phyloP scores from a whole-genome alignment of 805 yeast species.

The Nematodospora valgi region DNA sequence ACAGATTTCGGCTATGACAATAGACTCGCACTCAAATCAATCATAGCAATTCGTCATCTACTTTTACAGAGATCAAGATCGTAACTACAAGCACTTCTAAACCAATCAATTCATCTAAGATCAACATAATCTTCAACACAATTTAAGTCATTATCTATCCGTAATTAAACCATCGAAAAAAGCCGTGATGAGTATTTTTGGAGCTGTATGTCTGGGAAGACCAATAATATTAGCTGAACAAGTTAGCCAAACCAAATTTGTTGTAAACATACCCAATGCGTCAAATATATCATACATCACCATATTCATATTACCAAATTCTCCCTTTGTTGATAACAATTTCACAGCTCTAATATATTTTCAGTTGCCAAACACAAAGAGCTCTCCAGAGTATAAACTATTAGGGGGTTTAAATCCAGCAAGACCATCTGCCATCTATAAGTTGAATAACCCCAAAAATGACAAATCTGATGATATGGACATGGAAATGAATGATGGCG shows the following conservation, averaged over 20 bases:
- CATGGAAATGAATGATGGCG: conserved; percentile 29
- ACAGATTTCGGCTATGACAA: too few species aligned
- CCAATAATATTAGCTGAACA: conserved; percentile 58
- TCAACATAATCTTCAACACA: too few species aligned
- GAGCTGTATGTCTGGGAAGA: conserved; percentile 73
- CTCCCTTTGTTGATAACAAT: conserved; percentile 57
- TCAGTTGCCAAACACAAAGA: conserved; percentile 58
- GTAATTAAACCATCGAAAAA: too few species aligned
- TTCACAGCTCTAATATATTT: conserved; percentile 85
- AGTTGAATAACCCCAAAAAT: conserved; percentile 46
- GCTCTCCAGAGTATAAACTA: conserved; percentile 51
- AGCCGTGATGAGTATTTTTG: conserved; percentile 49
- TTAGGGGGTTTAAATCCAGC: conserved; percentile 58
- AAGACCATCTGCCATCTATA: conserved; percentile 92
- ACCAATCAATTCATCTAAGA: too few species aligned
- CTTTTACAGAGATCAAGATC: too few species aligned
- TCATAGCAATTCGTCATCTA: too few species aligned
- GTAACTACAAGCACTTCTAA: background rate
- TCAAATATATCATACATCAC: conserved; percentile 73
- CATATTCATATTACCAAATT: conserved; percentile 80
- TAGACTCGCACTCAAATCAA: too few species aligned
- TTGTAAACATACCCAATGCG: conserved; percentile 60
- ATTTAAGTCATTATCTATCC: too few species aligned
- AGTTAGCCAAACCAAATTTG: conserved; percentile 65
- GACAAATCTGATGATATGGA: conserved; percentile 42